Conservation (phyloP, 139 green algal genomes). For the Pseudopediastrum boryanum region DNA sequence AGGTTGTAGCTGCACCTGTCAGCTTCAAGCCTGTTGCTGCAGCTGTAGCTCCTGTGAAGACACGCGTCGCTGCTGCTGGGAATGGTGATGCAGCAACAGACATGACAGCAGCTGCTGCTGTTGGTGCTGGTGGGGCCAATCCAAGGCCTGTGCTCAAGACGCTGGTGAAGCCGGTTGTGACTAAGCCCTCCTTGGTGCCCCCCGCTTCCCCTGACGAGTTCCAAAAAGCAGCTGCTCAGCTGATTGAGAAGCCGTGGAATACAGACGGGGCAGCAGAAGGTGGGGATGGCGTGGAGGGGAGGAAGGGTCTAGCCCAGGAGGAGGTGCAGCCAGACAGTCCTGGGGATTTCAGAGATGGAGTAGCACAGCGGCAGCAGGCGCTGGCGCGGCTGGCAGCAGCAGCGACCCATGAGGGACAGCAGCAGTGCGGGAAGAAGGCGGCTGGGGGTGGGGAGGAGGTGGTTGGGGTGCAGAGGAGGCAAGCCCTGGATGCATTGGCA, state of each 20-base stretch:
- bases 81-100: neutral
- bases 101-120: neutral
- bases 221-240: no score
- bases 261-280: no score
- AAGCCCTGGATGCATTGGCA: neutral
- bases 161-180: no score
- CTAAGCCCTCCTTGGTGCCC: no score
- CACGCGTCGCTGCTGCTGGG: conserved; percentile 2
- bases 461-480: neutral
- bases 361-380: conserved; percentile 34
- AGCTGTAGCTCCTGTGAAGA: neutral
- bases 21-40: neutral
- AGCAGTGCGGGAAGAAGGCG: neutral
- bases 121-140: no score
- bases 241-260: no score
- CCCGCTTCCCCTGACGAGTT: no score
- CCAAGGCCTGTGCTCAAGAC: no score
- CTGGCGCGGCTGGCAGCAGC: conserved; percentile 30
- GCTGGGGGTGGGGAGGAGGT: neutral
- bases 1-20: no score
- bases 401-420: conserved; percentile 6
- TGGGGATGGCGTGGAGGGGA: no score
- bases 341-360: neutral
- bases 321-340: conserved; percentile 25
- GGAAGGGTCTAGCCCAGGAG: no score